Evolutionary conservation across 305 asterid genomes (phyloP).

Genomic region (Rubia tinctorum): DNA sequence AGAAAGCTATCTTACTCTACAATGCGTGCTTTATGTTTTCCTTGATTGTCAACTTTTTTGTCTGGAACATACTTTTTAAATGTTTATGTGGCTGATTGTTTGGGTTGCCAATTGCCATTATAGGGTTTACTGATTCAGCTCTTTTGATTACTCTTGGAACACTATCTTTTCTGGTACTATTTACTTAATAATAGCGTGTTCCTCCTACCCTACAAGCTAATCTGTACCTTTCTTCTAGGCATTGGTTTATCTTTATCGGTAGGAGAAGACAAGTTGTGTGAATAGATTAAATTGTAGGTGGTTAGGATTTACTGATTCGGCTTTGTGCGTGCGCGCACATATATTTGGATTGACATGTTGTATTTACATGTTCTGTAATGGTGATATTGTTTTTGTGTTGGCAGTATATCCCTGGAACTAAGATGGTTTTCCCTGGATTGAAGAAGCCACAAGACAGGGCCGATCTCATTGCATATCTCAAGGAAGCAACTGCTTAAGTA

Average conservation of each 20-base stretch:
- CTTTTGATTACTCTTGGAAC: neutral
- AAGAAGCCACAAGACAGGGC: slow-evolving; percentile 94
- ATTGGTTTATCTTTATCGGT: no score
- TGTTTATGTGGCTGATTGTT: neutral
- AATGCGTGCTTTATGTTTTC: no score
- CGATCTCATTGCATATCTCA: slow-evolving; percentile 83
- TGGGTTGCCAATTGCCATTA: no score
- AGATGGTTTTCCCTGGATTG: slow-evolving; percentile 97
- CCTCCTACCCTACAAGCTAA: neutral
- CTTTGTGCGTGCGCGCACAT: no score
- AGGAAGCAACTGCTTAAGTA: slow-evolving; percentile 58
- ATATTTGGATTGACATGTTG: neutral
- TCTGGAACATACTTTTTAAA: neutral
- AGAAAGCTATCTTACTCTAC: no score
- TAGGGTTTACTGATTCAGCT: neutral
- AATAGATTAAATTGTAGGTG: no score
- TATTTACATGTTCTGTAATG: neutral
- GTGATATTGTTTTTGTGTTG: slow-evolving; percentile 1
- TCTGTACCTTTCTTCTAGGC: neutral
- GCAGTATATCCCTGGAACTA: slow-evolving; percentile 95
- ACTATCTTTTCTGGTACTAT: neutral
- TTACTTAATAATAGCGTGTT: neutral
- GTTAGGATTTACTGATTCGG: no score
- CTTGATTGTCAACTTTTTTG: no score
- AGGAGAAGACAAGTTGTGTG: no score